Evolutionary conservation across 23 red algal genomes (phyloP).

Genomic region (Agarophyton chilense): DNA sequence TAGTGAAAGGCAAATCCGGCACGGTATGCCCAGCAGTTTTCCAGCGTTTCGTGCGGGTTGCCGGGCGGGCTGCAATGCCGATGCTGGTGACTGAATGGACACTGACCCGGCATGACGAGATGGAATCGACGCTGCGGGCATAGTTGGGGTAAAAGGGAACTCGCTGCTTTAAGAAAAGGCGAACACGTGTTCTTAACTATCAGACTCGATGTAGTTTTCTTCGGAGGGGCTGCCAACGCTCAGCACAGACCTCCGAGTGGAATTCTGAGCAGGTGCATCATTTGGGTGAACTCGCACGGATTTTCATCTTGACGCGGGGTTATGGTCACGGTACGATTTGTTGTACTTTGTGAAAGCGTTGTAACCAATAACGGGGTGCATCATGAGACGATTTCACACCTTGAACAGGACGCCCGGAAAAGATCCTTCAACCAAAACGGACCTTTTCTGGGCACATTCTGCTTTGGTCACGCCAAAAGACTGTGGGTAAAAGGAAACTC

Average conservation of each 20-base stretch:
- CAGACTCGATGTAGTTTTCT: too few relatives aligned
- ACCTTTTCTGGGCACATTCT: background rate
- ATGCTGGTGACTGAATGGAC: background rate
- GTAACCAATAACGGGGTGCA: background rate
- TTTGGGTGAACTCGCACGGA: background rate
- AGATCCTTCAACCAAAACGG: background rate
- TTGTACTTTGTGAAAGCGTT: background rate
- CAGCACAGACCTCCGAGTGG: too few relatives aligned
- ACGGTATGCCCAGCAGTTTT: background rate
- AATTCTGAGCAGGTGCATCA: too few relatives aligned
- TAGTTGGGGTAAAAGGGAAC: too few relatives aligned
- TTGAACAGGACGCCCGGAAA: background rate
- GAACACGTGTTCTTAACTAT: too few relatives aligned
- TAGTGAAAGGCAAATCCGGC: background rate
- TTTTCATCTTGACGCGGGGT: background rate
- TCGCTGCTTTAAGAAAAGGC: too few relatives aligned
- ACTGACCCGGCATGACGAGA: background rate
- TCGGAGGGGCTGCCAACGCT: too few relatives aligned
- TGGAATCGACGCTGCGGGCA: too few relatives aligned
- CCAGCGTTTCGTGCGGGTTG: too few relatives aligned
- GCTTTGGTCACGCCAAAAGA: background rate
- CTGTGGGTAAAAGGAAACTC: background rate
- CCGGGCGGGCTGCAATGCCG: background rate
- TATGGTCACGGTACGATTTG: background rate
- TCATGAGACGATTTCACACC: background rate